phyloP scores from a whole-genome alignment of 148 eudicot genomes.

The Cornus suecica region DNA sequence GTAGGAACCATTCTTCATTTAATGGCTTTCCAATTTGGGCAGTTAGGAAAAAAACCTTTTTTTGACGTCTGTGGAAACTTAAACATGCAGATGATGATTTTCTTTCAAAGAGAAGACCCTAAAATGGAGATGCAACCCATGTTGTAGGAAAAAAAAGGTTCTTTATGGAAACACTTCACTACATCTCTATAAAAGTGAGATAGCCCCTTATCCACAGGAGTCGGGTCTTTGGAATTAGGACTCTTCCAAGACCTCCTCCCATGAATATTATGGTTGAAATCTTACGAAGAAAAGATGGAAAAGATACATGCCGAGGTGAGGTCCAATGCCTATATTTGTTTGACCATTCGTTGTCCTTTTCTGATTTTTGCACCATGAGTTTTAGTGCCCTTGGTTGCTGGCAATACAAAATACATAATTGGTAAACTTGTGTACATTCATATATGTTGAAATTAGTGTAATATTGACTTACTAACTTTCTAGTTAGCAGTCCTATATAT shows the following conservation, averaged over 20 bases:
- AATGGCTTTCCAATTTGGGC: background rate
- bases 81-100: background rate
- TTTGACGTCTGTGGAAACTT: background rate
- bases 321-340: background rate
- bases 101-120: background rate
- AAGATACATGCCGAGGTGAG: background rate
- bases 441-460: too few relatives aligned
- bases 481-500: too few relatives aligned
- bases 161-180: background rate
- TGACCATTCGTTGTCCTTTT: background rate
- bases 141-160: too few relatives aligned
- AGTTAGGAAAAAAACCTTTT: background rate
- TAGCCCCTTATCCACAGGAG: background rate
- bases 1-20: background rate
- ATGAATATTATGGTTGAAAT: background rate
- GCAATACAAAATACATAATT: background rate
- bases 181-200: background rate
- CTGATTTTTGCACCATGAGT: too few relatives aligned
- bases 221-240: too few relatives aligned
- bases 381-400: background rate
- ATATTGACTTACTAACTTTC: too few relatives aligned
- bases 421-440: background rate
- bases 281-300: background rate
- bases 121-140: background rate
- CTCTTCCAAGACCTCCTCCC: background rate